phyloP scores from a whole-genome alignment of 2,329 filamentous ascomycete genomes.

The Fonsecaea nubica region DNA sequence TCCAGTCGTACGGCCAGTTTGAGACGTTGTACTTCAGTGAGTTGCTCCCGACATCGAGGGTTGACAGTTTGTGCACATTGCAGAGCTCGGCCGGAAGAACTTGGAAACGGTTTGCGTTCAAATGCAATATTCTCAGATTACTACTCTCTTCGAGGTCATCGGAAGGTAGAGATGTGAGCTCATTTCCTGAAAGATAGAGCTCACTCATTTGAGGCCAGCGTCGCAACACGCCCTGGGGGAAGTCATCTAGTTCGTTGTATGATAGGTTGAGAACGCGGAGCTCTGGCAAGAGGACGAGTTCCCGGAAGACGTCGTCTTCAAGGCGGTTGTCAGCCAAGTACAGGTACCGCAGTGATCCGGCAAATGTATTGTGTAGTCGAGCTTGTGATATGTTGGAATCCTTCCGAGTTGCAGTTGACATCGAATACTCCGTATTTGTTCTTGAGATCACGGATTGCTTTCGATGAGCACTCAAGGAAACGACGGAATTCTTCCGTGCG shows the following conservation, averaged over 20 bases:
- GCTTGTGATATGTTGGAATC: conserved; percentile 81
- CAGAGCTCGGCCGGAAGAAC: conserved; percentile 94
- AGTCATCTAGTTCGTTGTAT: conserved; percentile 92
- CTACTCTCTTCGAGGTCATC: conserved; percentile 93
- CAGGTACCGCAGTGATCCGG: conserved; percentile 79
- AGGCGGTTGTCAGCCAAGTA: conserved; percentile 93
- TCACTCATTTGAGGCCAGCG: conserved; percentile 90
- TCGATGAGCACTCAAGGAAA: conserved; percentile 79
- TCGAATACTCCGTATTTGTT: conserved; percentile 62
- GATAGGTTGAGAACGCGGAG: conserved; percentile 89
- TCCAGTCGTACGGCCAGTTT: conserved; percentile 99
- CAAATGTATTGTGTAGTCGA: conserved; percentile 83
- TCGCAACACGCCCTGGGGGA: conserved; percentile 85
- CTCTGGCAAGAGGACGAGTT: conserved; percentile 81
- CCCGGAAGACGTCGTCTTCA: conserved; percentile 93
- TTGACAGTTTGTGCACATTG: conserved; percentile 87
- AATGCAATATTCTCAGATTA: conserved; percentile 84
- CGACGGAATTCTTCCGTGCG: conserved; percentile 79
- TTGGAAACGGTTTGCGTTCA: conserved; percentile 98
- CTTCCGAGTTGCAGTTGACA: conserved; percentile 71
- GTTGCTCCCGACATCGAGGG: conserved; percentile 95
- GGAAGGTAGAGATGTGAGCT: conserved; percentile 85
- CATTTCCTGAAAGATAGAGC: conserved; percentile 93
- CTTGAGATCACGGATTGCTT: conserved; percentile 85
- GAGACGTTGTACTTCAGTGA: conserved; percentile 97